These are phyloP conservation scores for Mimosa bimucronata DNA, from an alignment of 306 rosid species.

Conservation along the genomic window DNA sequence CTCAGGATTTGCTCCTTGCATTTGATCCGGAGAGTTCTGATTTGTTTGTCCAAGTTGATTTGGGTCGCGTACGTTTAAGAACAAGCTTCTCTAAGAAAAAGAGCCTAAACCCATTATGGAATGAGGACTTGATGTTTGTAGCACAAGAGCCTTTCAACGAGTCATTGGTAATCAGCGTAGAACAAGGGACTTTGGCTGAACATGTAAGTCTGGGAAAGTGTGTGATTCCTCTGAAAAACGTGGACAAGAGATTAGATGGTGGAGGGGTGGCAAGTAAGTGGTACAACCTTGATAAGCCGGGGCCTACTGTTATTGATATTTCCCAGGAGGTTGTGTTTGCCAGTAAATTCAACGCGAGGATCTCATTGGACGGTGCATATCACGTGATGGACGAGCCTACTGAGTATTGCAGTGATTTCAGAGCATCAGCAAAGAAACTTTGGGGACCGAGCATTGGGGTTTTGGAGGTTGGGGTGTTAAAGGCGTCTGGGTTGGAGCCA, in stretches of 20 bases:
- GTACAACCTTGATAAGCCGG: conserved; percentile 28
- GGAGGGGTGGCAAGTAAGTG: neutral
- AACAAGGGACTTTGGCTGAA: conserved; percentile 35
- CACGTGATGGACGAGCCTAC: conserved; percentile 54
- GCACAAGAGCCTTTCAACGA: conserved; percentile 55
- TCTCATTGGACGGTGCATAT: conserved; percentile 57
- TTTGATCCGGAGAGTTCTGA: conserved; percentile 28
- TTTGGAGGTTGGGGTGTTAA: conserved; percentile 53
- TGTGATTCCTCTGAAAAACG: conserved; percentile 36
- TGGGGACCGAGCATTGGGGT: conserved; percentile 49
- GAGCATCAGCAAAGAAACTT: conserved; percentile 41
- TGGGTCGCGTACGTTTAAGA: conserved; percentile 41
- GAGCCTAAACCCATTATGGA: conserved; percentile 46
- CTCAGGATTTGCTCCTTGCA: conserved; percentile 42
- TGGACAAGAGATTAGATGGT: conserved; percentile 30
- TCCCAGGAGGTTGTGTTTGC: conserved; percentile 43
- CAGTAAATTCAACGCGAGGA: conserved; percentile 50
- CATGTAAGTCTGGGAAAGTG: conserved; percentile 39
- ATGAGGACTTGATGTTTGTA: conserved; percentile 59
- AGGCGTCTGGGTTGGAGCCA: conserved; percentile 43
- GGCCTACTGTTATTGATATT: conserved; percentile 3
- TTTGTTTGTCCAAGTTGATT: conserved; percentile 44
- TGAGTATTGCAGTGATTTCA: conserved; percentile 51
- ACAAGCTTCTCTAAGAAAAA: conserved; percentile 39
- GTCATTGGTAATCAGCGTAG: conserved; percentile 33